Percentiles rank a stretch among this genome's conserved stretches.
phyloP scores from a whole-genome alignment of 1,284 basidiomycete genomes.

The Lignosus rhinocerotis region DNA sequence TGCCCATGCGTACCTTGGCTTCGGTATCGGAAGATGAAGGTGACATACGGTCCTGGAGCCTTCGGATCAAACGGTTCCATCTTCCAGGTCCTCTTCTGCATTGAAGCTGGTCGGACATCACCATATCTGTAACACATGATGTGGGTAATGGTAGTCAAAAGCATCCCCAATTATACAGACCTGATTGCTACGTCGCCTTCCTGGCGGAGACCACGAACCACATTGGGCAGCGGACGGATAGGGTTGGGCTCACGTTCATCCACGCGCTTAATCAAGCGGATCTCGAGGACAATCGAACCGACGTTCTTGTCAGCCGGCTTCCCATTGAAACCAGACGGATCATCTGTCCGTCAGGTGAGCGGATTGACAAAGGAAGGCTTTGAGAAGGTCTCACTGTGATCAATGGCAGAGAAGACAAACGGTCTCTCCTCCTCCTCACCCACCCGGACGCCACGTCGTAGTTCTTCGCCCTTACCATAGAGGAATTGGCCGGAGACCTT shows the following conservation, averaged over 20 bases:
- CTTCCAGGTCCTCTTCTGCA: constrained; percentile 45
- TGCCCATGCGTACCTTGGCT: constrained; percentile 39
- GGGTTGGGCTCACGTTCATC: constrained; percentile 21
- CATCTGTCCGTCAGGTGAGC: constrained; percentile 1
- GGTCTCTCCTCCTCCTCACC: constrained; percentile 43
- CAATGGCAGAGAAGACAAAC: constrained; percentile 52
- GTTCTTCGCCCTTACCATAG: constrained; percentile 49
- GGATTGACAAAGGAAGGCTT: background rate
- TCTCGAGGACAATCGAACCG: constrained; percentile 56
- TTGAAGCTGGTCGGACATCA: constrained; percentile 3
- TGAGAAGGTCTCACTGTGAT: constrained; percentile 27
- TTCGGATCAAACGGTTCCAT: constrained; percentile 45
- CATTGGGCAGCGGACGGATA: constrained; percentile 20
- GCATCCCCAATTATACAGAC: constrained; percentile 1
- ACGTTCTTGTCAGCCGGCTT: constrained; percentile 34
- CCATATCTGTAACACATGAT: constrained; percentile 11
- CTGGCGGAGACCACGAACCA: constrained; percentile 19
- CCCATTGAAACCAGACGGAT: background rate
- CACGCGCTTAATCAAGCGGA: constrained; percentile 49
- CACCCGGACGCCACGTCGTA: constrained; percentile 36
- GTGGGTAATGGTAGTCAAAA: background rate
- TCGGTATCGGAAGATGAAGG: constrained; percentile 61
- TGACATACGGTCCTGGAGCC: constrained; percentile 47
- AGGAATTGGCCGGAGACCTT: constrained; percentile 60
- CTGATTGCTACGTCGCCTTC: constrained; percentile 23